Percentiles rank a stretch among this genome's conserved stretches.
These are phyloP conservation scores for Syzygium jambos DNA, from an alignment of 345 rosid genomes.

Conservation along the genomic window DNA sequence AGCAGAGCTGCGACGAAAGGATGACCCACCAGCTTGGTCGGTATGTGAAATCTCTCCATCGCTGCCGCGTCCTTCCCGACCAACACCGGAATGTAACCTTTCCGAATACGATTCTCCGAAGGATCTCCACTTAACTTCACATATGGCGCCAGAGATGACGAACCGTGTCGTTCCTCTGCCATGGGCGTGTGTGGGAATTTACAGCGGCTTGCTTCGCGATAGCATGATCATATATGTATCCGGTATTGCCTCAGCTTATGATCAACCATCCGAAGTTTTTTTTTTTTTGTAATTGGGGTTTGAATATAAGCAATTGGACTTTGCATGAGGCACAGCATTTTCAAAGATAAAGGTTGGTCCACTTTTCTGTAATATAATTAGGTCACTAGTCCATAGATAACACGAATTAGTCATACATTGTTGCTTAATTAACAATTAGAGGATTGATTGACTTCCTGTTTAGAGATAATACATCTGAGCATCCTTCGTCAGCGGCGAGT, in stretches of 20 bases:
- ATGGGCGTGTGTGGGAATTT: background rate
- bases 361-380: background rate
- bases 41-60: slow-evolving; percentile 14
- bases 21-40: slow-evolving; percentile 19
- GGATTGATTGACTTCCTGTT: background rate
- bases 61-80: slow-evolving; percentile 8
- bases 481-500: background rate
- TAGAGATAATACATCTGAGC: background rate
- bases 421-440: background rate
- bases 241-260: background rate
- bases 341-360: background rate
- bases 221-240: background rate
- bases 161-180: background rate
- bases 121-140: background rate
- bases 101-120: slow-evolving; percentile 1
- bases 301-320: background rate
- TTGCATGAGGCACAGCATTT: background rate
- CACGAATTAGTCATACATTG: background rate
- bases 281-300: background rate
- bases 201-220: background rate
- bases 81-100: slow-evolving; percentile 21
- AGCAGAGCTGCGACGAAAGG: slow-evolving; percentile 9
- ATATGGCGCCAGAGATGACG: background rate
- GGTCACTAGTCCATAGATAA: background rate
- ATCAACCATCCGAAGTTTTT: background rate